Evolutionary conservation across 176 grass and related monocot genomes (phyloP), one percentile per base, ranked within the genome.

Genomic region (Hordeum marinum): DNA sequence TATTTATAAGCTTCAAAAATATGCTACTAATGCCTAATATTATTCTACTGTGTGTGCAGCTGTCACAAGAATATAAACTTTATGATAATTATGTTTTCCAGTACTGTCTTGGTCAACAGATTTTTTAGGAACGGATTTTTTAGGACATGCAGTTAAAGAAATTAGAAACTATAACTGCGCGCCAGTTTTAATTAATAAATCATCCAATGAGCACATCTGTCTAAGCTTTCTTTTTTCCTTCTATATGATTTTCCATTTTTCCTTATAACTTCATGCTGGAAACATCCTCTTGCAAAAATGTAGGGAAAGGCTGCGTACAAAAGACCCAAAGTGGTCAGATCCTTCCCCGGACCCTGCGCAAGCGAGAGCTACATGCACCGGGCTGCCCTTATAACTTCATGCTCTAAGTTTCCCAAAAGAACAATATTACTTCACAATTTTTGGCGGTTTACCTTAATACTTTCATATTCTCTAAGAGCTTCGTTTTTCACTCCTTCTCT

Each of bases 391-490:
- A 48, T 39, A 72, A 37, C 5, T 70, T 73, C 67, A 80, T 63
- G 31, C 31, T 52, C 29, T 34, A 45, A 35, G 21, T 59, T 43
- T 68, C 75, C 29, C 42, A 40, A 79, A n/a, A 8, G 13, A 74
- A 89, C 17, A 85, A 25, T 9, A 40, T 17, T 18, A 79, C 57
- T 27, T 8, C 7, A 78, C 46, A 26, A 3, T 79, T 34, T 72
- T n/a, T 71, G 67, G 34, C 4, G 24, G 18, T 68, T 90, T 90
- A 98, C 96, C 96, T 95, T 98, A 79, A 98, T 95, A 60, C 7
- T 76, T 58, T 98, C 96, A 78, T 98, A 98, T 72, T 94, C 91
- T 89, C 68, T 90, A 85, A 98, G 41, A 66, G 93, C 91, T 9
- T 83, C 77, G 37, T 69, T 89, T 93, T 98, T 95, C 12, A 85